Conservation (phyloP, 176 grass and related monocot genomes). For the Oryza coarctata region DNA sequence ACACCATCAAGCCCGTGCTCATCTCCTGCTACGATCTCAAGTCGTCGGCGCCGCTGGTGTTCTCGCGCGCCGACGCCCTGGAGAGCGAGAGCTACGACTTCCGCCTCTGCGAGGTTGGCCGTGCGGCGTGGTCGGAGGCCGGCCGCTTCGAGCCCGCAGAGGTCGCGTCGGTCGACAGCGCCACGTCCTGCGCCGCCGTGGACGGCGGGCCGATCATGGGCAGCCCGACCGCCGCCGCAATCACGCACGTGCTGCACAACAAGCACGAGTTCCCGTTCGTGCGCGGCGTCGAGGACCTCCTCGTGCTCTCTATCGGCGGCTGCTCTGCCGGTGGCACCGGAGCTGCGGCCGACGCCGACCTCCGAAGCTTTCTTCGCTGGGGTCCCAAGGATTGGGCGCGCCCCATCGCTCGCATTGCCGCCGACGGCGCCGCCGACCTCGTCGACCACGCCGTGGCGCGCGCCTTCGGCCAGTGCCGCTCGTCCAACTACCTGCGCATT, state of each 20-base stretch:
- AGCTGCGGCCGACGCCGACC: slow-evolving; percentile 35
- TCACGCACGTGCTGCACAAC: slow-evolving; percentile 99
- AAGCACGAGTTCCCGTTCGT: slow-evolving; percentile 98
- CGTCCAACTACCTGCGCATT: slow-evolving; percentile 85
- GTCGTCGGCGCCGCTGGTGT: slow-evolving; percentile 74
- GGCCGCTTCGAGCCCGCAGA: slow-evolving; percentile 84
- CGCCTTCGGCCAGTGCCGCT: slow-evolving; percentile 84
- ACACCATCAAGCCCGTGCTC: slow-evolving; percentile 90
- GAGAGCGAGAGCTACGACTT: slow-evolving; percentile 94
- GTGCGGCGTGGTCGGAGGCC: slow-evolving; percentile 83
- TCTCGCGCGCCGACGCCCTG: slow-evolving; percentile 90
- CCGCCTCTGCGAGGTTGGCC: slow-evolving; percentile 88
- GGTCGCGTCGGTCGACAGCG: slow-evolving; percentile 64
- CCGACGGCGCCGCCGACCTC: slow-evolving; percentile 86
- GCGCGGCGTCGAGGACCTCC: slow-evolving; percentile 93
- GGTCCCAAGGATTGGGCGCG: slow-evolving; percentile 84
- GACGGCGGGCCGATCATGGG: slow-evolving; percentile 86
- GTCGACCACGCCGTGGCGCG: slow-evolving; percentile 97
- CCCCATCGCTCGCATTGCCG: slow-evolving; percentile 84
- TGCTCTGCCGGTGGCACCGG: slow-evolving; percentile 40
- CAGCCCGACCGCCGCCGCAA: slow-evolving; percentile 75
- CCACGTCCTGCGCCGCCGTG: slow-evolving; percentile 65
- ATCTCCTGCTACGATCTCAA: slow-evolving; percentile 90
- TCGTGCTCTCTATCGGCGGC: slow-evolving; percentile 90
- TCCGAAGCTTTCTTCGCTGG: slow-evolving; percentile 59